These are phyloP conservation scores for Cokeromyces recurvatus DNA, from an alignment of 371 early-diverging fungal genomes.

Conservation along the genomic window DNA sequence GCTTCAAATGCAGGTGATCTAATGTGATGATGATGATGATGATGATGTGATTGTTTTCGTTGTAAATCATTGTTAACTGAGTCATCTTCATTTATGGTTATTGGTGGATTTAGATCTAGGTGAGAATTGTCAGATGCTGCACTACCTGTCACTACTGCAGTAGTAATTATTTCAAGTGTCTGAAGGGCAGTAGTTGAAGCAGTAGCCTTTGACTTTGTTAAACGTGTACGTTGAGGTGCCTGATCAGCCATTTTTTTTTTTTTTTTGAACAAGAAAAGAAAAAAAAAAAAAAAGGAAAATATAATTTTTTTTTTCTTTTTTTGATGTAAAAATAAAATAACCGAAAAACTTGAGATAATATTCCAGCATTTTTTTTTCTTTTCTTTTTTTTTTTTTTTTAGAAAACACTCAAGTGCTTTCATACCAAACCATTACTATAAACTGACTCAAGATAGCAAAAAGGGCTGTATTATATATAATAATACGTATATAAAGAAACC, in stretches of 20 bases:
- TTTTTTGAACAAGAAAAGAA: not conserved
- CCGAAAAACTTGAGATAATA: too few species aligned
- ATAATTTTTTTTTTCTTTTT: too few species aligned
- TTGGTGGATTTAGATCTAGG: constrained; percentile 2
- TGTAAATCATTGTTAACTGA: not conserved
- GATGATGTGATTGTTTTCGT: constrained; percentile 26
- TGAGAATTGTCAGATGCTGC: too few species aligned
- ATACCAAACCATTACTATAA: too few species aligned
- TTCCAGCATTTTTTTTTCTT: too few species aligned
- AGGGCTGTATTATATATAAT: too few species aligned
- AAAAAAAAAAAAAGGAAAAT: constrained; percentile 7
- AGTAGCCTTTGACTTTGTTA: constrained; percentile 35
- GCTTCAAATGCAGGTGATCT: constrained; percentile 32
- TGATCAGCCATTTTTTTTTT: constrained; percentile 21
- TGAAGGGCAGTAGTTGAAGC: constrained; percentile 39
- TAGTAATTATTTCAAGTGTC: constrained; percentile 41
- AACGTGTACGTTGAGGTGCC: constrained; percentile 23
- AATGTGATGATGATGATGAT: constrained; percentile 34
- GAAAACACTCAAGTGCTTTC: too few species aligned
- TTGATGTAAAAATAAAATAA: too few species aligned
- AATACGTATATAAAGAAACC: too few species aligned
- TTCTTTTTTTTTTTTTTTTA: too few species aligned
- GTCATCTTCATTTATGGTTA: not conserved
- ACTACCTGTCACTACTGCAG: constrained; percentile 27
- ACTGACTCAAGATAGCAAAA: too few species aligned